Conservation (phyloP, 179 eudicot species). For the Patellifolia procumbens region DNA sequence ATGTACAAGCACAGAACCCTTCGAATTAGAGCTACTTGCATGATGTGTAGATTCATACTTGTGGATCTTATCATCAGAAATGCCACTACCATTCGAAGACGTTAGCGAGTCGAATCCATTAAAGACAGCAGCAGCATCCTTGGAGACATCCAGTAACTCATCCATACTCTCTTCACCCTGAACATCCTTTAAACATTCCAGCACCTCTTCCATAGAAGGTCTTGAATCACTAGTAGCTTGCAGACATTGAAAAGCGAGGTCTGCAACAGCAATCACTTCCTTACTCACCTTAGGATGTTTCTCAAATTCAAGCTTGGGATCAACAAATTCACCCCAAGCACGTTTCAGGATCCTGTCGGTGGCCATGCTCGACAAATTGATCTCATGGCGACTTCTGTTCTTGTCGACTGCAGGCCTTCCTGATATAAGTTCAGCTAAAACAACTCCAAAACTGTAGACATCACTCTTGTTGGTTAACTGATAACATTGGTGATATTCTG, state of each 20-base stretch:
- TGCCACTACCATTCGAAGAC: slow-evolving; percentile 6
- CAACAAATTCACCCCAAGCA: slow-evolving; percentile 32
- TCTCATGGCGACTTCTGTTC: slow-evolving; percentile 57
- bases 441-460: slow-evolving; percentile 90
- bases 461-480: slow-evolving; percentile 81
- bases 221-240: slow-evolving; percentile 33
- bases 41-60: not conserved
- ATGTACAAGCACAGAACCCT: slow-evolving; percentile 11
- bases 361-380: slow-evolving; percentile 64
- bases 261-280: slow-evolving; percentile 30
- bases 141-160: slow-evolving; percentile 14
- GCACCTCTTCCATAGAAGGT: slow-evolving; percentile 37
- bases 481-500: slow-evolving; percentile 74
- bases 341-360: slow-evolving; percentile 21
- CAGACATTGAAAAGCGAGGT: slow-evolving; percentile 34
- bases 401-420: slow-evolving; percentile 76
- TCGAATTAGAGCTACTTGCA: not conserved
- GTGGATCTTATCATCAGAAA: not conserved
- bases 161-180: slow-evolving; percentile 1
- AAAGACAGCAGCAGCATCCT: not conserved
- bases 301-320: slow-evolving; percentile 27
- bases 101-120: not conserved
- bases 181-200: slow-evolving; percentile 7
- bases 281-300: slow-evolving; percentile 12
- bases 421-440: slow-evolving; percentile 76